These are phyloP conservation scores for Fusarium nygamai DNA, from an alignment of 2,329 filamentous ascomycete species.

Conservation along the genomic window DNA sequence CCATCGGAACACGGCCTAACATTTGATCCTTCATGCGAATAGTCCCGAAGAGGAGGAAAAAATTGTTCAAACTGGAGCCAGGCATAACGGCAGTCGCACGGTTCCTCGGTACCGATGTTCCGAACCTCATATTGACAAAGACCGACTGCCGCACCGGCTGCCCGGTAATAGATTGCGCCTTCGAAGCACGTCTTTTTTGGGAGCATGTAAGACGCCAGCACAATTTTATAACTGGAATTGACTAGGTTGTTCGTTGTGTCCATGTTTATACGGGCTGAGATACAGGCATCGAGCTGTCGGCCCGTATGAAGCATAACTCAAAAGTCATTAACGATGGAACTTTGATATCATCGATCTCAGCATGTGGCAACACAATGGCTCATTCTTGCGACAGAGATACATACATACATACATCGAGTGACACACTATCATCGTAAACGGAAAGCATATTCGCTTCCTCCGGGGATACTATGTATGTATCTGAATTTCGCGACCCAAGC, in stretches of 20 bases:
- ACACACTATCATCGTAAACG: background rate
- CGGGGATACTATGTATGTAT: background rate
- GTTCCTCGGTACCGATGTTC: conserved; percentile 35
- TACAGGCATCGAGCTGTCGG: background rate
- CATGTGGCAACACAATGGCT: conserved; percentile 22
- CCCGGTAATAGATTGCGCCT: background rate
- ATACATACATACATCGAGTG: background rate
- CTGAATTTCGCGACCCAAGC: conserved; percentile 33
- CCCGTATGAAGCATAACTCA: background rate
- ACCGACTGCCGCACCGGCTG: conserved; percentile 33
- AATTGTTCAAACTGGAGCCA: conserved; percentile 2
- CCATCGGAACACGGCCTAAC: conserved; percentile 7
- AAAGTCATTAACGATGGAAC: background rate
- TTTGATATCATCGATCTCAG: conserved; percentile 4
- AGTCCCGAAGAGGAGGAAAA: background rate
- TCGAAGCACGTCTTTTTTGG: background rate
- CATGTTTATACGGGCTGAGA: background rate
- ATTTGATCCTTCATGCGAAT: conserved; percentile 8
- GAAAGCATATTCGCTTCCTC: background rate
- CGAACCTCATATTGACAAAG: background rate
- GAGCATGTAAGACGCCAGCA: background rate
- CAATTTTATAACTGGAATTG: background rate
- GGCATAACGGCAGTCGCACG: conserved; percentile 32
- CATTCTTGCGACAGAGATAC: conserved; percentile 27
- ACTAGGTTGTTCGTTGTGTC: background rate